Evolutionary conservation across 345 rosid genomes (phyloP), one percentile per base, ranked within the genome.

Genomic region (Hevea brasiliensis): DNA sequence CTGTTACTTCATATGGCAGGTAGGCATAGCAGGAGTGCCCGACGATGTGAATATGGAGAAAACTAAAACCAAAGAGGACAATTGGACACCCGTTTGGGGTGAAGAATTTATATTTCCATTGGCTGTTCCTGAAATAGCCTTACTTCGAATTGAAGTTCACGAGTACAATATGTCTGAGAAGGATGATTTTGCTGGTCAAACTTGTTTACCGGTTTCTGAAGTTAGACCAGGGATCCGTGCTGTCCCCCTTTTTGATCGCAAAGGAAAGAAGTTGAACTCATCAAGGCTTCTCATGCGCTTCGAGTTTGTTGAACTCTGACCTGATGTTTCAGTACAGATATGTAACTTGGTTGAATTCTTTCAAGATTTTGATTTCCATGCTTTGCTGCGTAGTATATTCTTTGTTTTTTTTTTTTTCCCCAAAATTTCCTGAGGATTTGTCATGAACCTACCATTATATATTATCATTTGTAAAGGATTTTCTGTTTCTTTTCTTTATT

Each of bases 111-210:
- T 9, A 48, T 79, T 79, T 54, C 82, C 61, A 20, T 51, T 79
- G 53, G 65, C 75, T 3, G 75, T 74, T 70, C 82, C 82, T 18
- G 78, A 79, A 32, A 56, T 79, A 42, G 82, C 82, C 35, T 65
- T 79, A 41, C 78, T 79, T 42, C 53, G 78, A 17, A 37, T 79
- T 7, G 82, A 79, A 65, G 82, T 79, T 70, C 78, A 59, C 12
- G 82, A 79, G 56, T 50, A 65, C 4, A 75, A 70, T 65, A 70
- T 70, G 71, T 45, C 75, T 7, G 72, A 50, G 26, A 57, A 59
- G 40, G 78, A 79, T 45, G 78, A 74, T 62, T 79, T 79, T 58
- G 81, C 42, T 8, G 81, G 81, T 7, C 81, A 79, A 41, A 57
- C 60, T 0, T 79, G 81, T 41, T 63, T 64, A 24, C 78, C 81